Percentiles rank a stretch among this genome's conserved stretches.
Evolutionary conservation across 2,329 filamentous ascomycete genomes (phyloP).

Genomic region (Dactylellina parvicollis): DNA sequence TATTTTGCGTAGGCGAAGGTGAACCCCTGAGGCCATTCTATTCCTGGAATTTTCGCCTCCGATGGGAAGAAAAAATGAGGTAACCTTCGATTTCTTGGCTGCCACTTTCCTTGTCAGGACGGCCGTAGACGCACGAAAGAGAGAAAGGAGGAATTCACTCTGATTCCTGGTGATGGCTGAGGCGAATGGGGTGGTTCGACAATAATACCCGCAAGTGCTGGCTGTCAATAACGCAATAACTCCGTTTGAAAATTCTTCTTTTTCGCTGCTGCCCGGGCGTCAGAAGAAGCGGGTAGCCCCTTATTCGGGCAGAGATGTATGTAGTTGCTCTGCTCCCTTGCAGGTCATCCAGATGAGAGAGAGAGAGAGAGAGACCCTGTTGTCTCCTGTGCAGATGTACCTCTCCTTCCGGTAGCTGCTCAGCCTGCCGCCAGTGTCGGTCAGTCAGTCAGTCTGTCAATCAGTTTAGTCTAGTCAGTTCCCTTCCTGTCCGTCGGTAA

Average conservation of each 20-base stretch:
- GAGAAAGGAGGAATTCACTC: not conserved
- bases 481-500: too few species aligned
- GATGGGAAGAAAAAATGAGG: slow-evolving; percentile 25
- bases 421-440: not conserved
- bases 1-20: slow-evolving; percentile 40
- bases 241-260: too few species aligned
- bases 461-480: too few species aligned
- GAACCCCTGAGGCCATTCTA: slow-evolving; percentile 53
- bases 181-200: too few species aligned
- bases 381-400: not conserved
- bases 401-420: too few species aligned
- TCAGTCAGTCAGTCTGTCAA: not conserved
- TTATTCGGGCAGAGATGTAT: too few species aligned
- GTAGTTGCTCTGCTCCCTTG: not conserved
- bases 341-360: not conserved
- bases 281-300: too few species aligned
- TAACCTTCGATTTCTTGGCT: slow-evolving; percentile 15
- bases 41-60: slow-evolving; percentile 52
- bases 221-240: too few species aligned
- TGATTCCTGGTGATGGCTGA: slow-evolving; percentile 5
- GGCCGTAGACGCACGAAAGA: not conserved
- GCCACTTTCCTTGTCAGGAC: slow-evolving; percentile 27
- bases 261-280: too few species aligned
- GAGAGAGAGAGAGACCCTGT: not conserved
- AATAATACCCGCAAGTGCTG: too few species aligned